Base-by-base conservation (phyloP, 176 grass and related monocot genomes). In the Aegilops tauschii region DNA sequence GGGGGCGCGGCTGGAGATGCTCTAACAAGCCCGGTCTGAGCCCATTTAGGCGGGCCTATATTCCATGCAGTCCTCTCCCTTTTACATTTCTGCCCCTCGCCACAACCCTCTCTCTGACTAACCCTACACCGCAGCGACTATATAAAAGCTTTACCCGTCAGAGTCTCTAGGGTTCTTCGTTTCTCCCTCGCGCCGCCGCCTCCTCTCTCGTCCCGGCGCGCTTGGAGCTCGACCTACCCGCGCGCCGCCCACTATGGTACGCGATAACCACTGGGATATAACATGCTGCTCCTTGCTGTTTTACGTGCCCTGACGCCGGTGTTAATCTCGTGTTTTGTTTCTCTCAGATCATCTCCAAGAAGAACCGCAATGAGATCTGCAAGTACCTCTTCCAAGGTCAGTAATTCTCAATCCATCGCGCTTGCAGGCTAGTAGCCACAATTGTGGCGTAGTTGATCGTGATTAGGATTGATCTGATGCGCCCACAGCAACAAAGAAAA, bases 341-440 rank as follows among this genome's bases (percentile, higher is more conserved):
- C 56, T 25, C 66, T 17, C 87, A 98, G 96, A 98, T 98, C 86
- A 98, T 98, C 78, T 61, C 96, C 74, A 98, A 98, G 96, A 98
- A 98, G 90, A 98, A 98, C 52, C 96, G 96, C 82, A 89, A 91
- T 86, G 93, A 96, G 84, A 98, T 98, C 84, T 96, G 93, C 93
- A 98, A 98, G 88, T 98, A 98, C 88, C 93, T 98, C 93, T 98
- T 98, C 90, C 80, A 96, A 62, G 96, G 93, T 96, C 14, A 17
- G 79, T 3, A 8, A 2, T 88, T 71, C 50, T 65, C 34, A 4
- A 1, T 9, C 1, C 8, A 10, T 5, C n/a, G 12, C 1, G 3
- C 11, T 82, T 2, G 1, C 18, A 32, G 23, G 39, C 10, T 27
- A 18, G 54, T 12, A 65, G 44, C 42, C 2, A 36, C 50, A 17